Evolutionary conservation across 2,329 filamentous ascomycete genomes (phyloP).

Genomic region (Trichoderma arundinaceum): DNA sequence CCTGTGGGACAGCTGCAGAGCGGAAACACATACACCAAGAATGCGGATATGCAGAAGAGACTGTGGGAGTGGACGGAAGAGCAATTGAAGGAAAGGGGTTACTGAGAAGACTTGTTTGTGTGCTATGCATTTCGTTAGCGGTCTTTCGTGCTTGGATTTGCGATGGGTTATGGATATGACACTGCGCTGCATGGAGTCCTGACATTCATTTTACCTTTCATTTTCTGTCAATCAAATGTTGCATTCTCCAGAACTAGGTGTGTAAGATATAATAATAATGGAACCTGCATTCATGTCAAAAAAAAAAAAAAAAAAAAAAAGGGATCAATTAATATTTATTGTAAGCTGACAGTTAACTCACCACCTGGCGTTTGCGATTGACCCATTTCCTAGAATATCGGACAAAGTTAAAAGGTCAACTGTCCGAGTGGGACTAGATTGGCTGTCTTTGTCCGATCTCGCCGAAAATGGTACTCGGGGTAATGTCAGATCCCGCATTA

Average conservation of each 20-base stretch:
- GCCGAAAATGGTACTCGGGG: constrained; percentile 17
- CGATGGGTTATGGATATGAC: background rate
- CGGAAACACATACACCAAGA: background rate
- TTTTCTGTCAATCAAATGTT: no score
- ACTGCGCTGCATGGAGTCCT: no score
- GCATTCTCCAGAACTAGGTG: no score
- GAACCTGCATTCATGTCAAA: no score
- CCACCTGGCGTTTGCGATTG: no score
- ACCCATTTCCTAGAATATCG: background rate
- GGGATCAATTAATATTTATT: no score
- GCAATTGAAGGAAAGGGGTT: constrained; percentile 20
- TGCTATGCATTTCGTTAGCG: background rate
- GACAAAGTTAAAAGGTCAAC: background rate
- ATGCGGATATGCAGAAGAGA: constrained; percentile 4
- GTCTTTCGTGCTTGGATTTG: background rate
- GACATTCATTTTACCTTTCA: no score
- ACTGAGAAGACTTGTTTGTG: background rate
- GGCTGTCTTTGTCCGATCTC: constrained; percentile 20
- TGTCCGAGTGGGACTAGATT: background rate
- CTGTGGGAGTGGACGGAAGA: constrained; percentile 24
- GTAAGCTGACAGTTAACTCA: no score
- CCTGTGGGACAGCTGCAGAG: constrained; percentile 11
- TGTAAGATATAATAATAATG: no score
- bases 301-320: no score
- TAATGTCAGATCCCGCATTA: constrained; percentile 7